A percentile compares a stretch with the other conserved stretches of the same genome.
Evolutionary conservation across 768 basidiomycete genomes (phyloP).

Genomic region (Lentinus brumalis): DNA sequence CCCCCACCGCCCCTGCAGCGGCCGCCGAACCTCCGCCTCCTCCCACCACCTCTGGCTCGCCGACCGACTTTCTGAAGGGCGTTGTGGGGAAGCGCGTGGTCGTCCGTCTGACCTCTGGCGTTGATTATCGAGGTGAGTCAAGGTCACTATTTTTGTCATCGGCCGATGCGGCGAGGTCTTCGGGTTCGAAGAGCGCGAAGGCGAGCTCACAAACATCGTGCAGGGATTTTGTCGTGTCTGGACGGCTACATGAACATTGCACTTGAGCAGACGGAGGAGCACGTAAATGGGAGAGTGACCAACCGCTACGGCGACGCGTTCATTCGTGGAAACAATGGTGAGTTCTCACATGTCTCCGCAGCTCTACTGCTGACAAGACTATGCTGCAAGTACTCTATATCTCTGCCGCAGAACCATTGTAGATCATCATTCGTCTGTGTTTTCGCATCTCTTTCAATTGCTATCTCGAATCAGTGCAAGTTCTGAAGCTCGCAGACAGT

Average conservation of each 20-base stretch:
- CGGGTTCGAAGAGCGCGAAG: not conserved
- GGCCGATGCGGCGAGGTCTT: constrained; percentile 3
- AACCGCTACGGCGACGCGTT: constrained; percentile 96
- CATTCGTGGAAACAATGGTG: constrained; percentile 92
- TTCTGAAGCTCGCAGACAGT: not conserved
- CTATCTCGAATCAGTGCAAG: not conserved
- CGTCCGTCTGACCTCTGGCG: constrained; percentile 87
- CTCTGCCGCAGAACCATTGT: constrained; percentile 31
- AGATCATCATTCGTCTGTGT: not conserved
- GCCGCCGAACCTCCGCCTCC: constrained; percentile 49
- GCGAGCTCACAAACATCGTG: not conserved
- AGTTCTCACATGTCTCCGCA: constrained; percentile 14
- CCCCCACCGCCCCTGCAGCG: constrained; percentile 39
- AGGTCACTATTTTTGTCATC: constrained; percentile 4
- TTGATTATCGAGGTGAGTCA: constrained; percentile 85
- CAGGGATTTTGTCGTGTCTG: constrained; percentile 90
- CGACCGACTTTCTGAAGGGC: constrained; percentile 91
- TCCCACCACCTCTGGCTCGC: constrained; percentile 65
- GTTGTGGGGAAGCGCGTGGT: constrained; percentile 96
- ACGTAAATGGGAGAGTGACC: constrained; percentile 84
- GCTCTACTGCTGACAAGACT: no score
- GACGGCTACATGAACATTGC: constrained; percentile 99
- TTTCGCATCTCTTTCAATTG: not conserved
- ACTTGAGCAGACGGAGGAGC: constrained; percentile 95
- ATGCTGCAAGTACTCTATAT: constrained; percentile 29